Percentiles rank a stretch among this genome's conserved stretches.
These are phyloP conservation scores for Dendrobium huoshanense DNA, from an alignment of 106 monocot species.

Conservation along the genomic window DNA sequence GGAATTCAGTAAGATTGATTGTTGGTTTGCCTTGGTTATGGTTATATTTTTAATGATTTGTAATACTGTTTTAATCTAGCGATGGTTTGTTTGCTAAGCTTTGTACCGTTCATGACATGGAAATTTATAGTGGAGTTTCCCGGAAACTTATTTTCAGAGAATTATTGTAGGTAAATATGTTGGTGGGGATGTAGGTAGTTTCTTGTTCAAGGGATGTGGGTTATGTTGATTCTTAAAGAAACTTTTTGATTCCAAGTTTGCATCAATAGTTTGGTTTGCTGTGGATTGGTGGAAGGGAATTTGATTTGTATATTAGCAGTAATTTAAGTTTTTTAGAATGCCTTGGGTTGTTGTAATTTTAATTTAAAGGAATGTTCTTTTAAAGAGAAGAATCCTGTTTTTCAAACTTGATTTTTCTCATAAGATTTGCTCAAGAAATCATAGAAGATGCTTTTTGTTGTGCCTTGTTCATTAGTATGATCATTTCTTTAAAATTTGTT, in stretches of 20 bases:
- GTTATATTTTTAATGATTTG: neutral
- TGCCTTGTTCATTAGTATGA: neutral
- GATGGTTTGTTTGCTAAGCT: neutral
- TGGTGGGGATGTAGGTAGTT: neutral
- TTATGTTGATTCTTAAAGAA: neutral
- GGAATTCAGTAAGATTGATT: slow-evolving; percentile 87
- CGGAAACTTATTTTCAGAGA: neutral
- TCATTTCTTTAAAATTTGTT: neutral
- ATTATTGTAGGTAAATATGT: neutral
- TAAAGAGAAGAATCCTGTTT: neutral
- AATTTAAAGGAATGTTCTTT: neutral
- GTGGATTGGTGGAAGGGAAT: neutral
- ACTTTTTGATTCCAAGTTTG: neutral
- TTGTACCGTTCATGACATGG: neutral
- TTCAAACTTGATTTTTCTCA: neutral
- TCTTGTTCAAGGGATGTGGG: slow-evolving; percentile 2
- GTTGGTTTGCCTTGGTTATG: neutral
- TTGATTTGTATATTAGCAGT: neutral
- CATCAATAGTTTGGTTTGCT: neutral
- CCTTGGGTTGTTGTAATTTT: neutral
- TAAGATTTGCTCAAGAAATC: neutral
- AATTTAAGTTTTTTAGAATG: neutral
- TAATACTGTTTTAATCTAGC: neutral
- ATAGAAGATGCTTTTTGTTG: neutral
- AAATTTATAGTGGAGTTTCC: neutral